Evolutionary conservation across 2,329 filamentous ascomycete species (phyloP).

Genomic region (Cordyceps tenuipes): DNA sequence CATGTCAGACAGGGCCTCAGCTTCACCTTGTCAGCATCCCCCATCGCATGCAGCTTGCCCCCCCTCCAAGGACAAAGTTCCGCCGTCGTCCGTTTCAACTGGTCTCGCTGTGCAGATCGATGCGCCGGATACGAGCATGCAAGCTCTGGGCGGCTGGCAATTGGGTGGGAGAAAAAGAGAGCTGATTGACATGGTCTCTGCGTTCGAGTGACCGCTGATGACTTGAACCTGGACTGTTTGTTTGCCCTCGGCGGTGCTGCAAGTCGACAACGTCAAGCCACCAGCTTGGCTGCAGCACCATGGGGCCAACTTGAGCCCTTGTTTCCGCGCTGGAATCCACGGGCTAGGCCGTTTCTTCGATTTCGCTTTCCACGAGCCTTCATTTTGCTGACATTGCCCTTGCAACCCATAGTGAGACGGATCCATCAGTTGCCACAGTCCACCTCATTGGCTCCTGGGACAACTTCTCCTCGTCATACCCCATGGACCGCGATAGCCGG

Average conservation of each 20-base stretch:
- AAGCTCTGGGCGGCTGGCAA: neutral
- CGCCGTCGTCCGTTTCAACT: neutral
- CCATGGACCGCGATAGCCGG: conserved; percentile 71
- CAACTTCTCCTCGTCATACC: conserved; percentile 74
- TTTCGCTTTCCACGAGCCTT: conserved; percentile 12
- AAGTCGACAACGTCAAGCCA: conserved; percentile 6
- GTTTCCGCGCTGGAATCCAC: neutral
- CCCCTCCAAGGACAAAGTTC: neutral
- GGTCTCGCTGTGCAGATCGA: conserved; percentile 1
- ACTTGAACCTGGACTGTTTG: neutral
- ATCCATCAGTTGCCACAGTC: conserved; percentile 57
- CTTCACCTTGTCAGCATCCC: neutral
- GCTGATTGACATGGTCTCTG: neutral
- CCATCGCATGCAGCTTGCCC: neutral
- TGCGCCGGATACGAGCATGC: neutral
- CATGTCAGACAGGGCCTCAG: too few relatives aligned
- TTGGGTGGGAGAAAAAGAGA: neutral
- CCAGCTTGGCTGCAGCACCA: neutral
- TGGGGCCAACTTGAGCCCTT: neutral
- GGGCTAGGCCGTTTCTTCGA: conserved; percentile 15
- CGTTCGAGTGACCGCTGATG: neutral
- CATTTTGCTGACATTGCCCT: conserved; percentile 14
- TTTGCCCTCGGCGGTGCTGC: neutral
- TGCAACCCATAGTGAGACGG: conserved; percentile 42
- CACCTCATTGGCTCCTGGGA: conserved; percentile 90